A percentile compares a stretch with the other conserved stretches of the same genome.
These are phyloP conservation scores for Aspergillus funiculosus DNA, from an alignment of 495 filamentous ascomycete species.

Conservation along the genomic window DNA sequence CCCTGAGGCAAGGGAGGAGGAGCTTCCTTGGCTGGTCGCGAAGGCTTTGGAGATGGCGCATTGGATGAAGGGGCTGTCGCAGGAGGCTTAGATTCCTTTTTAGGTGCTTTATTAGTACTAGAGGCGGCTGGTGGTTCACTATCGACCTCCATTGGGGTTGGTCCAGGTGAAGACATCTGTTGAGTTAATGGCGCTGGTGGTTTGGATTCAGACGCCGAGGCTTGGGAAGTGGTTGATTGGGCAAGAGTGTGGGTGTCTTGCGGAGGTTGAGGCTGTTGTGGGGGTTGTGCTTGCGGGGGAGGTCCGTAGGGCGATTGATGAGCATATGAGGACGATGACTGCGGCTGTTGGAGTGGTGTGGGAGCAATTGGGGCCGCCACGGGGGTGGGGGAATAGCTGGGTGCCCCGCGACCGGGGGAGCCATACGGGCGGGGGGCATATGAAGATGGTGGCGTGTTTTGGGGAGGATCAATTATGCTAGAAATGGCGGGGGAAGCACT, in stretches of 20 bases:
- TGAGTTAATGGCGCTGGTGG: constrained; percentile 10
- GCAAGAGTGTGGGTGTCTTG: constrained; percentile 22
- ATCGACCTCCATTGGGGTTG: constrained; percentile 40
- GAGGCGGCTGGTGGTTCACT: constrained; percentile 21
- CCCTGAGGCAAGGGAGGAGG: constrained; percentile 56
- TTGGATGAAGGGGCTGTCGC: constrained; percentile 50
- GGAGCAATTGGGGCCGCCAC: constrained; percentile 22
- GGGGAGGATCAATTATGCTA: constrained; percentile 77
- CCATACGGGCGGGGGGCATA: constrained; percentile 30
- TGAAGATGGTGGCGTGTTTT: constrained; percentile 31
- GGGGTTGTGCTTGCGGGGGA: constrained; percentile 19
- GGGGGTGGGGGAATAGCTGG: constrained; percentile 27
- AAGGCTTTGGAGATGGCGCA: constrained; percentile 55
- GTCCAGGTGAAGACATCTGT: constrained; percentile 12
- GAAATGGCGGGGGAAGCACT: constrained; percentile 87
- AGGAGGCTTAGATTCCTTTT: constrained; percentile 37
- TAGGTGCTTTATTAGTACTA: constrained; percentile 13
- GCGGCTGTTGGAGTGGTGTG: constrained; percentile 22
- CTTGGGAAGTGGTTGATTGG: constrained; percentile 19
- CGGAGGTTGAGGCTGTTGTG: constrained; percentile 20
- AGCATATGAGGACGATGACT: constrained; percentile 21
- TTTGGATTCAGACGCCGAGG: constrained; percentile 16
- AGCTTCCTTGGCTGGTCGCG: constrained; percentile 47
- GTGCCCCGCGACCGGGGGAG: constrained; percentile 29
- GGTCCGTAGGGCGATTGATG: constrained; percentile 30